A percentile compares a stretch with the other conserved stretches of the same genome.
phyloP scores from a whole-genome alignment of 2,329 filamentous ascomycete species.

The Ophiostoma populinum region DNA sequence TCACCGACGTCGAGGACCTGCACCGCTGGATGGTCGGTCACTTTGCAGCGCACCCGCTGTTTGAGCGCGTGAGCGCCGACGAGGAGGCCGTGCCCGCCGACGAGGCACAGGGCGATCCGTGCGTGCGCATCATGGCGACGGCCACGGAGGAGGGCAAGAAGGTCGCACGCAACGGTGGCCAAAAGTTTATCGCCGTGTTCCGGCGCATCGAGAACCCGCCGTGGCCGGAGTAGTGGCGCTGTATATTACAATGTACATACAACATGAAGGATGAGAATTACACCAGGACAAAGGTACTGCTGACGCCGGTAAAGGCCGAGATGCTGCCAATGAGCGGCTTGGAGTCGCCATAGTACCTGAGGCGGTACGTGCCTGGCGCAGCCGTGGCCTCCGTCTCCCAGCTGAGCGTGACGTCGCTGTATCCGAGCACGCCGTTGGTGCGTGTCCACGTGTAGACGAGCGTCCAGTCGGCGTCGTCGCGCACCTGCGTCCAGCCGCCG shows the following conservation, averaged over 20 bases:
- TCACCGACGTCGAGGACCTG: constrained; percentile 91
- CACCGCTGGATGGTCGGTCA: constrained; percentile 87
- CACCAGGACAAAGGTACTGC: constrained; percentile 15
- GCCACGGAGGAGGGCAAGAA: constrained; percentile 98
- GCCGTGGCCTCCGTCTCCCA: constrained; percentile 60
- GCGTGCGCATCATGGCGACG: constrained; percentile 54
- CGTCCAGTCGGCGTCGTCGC: constrained; percentile 70
- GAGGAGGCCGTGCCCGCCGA: constrained; percentile 38
- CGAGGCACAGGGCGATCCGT: constrained; percentile 38
- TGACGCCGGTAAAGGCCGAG: constrained; percentile 31
- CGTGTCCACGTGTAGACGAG: constrained; percentile 66
- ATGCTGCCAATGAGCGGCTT: constrained; percentile 44
- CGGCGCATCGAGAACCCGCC: constrained; percentile 61
- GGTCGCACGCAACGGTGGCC: constrained; percentile 74
- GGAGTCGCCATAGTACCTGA: constrained; percentile 68
- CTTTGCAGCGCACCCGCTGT: constrained; percentile 60
- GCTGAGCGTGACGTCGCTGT: constrained; percentile 55
- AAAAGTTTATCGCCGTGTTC: constrained; percentile 84
- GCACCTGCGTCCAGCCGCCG: constrained; percentile 43
- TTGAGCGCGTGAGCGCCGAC: constrained; percentile 49
- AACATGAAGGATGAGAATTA: not conserved
- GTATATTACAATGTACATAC: not conserved
- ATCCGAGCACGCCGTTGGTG: constrained; percentile 50
- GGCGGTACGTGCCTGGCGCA: constrained; percentile 48
- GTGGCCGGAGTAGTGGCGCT: constrained; percentile 30